Evolutionary conservation across 306 rosid genomes (phyloP), one percentile per base, ranked within the genome.

Genomic region (Malus asiatica): DNA sequence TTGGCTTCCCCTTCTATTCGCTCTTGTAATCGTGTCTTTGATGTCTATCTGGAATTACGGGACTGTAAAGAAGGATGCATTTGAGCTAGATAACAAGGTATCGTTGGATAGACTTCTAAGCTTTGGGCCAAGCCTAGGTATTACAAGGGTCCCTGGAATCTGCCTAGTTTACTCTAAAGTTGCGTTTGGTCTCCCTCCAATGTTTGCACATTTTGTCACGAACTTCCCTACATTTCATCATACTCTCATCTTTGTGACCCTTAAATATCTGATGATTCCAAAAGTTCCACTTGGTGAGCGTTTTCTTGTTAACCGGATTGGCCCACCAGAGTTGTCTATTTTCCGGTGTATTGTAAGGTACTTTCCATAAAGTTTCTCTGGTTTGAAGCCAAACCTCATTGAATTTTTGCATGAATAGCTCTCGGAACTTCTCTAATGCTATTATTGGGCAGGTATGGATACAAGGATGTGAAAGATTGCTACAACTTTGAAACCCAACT

Each of bases 161-260:
- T 76, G 83, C 62, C 74, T 79, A n/a, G 79, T 74, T 33, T 79
- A 73, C 75, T 64, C 83, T 25, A 70, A 74, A 3, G 58, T 79
- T 66, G 57, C 79, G 14, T 67, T 77, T 16, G 78, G 74, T 45
- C 53, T 79, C 69, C 82, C 82, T 38, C 78, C 82, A 35, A 79
- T 72, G 78, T 79, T 79, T 74, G 76, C 78, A 27, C 82, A 74
- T 68, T 71, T 79, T n/a, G 74, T 73, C 65, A 73, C 74, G 5
- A 79, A 79, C 79, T 76, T 79, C 64, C 83, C 83, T 13, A 75
- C 83, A 70, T 79, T 79, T 59, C 83, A 79, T 68, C 75, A 53
- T 2, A 60, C 77, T 60, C 83, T 79, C 55, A 38, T 74, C 68
- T 79, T 74, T 67, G 83, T 79, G 72, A 76, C 72, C 79, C 79